Conservation (phyloP, 2,329 filamentous ascomycete species). For the Xylariaceae sp. region DNA sequence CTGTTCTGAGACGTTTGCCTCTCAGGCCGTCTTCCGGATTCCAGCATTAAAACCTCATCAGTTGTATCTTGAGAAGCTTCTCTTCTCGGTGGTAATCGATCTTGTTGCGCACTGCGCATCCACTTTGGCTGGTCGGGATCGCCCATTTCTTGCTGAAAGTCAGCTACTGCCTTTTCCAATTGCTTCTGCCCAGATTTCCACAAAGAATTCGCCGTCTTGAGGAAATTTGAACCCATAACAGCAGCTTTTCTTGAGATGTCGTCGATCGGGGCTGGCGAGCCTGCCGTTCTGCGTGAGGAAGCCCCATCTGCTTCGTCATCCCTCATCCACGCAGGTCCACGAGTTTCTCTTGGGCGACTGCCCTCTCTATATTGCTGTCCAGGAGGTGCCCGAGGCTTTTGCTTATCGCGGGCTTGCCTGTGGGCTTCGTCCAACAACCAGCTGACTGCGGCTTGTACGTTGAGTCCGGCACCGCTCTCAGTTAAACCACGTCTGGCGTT, state of each 20-base stretch:
- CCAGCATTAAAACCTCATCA: slow-evolving; percentile 74
- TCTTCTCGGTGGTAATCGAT: slow-evolving; percentile 34
- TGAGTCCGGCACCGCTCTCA: slow-evolving; percentile 70
- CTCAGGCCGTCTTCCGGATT: slow-evolving; percentile 57
- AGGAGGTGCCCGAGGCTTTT: slow-evolving; percentile 46
- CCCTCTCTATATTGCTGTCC: slow-evolving; percentile 37
- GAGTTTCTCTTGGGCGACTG: slow-evolving; percentile 34
- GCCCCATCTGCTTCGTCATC: slow-evolving; percentile 42
- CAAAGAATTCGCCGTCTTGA: slow-evolving; percentile 90
- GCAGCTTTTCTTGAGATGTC: slow-evolving; percentile 78
- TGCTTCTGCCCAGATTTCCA: slow-evolving; percentile 96
- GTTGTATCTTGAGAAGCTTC: slow-evolving; percentile 44
- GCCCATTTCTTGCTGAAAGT: slow-evolving; percentile 66
- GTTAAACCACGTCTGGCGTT: slow-evolving; percentile 75
- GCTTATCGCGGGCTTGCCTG: slow-evolving; percentile 69
- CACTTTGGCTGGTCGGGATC: slow-evolving; percentile 85
- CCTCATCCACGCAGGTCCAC: slow-evolving; percentile 57
- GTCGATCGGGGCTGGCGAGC: slow-evolving; percentile 53
- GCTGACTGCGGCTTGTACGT: slow-evolving; percentile 81
- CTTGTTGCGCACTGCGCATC: slow-evolving; percentile 72
- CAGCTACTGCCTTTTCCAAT: slow-evolving; percentile 84
- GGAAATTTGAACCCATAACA: slow-evolving; percentile 72
- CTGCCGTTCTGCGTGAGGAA: slow-evolving; percentile 47
- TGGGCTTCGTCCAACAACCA: slow-evolving; percentile 92
- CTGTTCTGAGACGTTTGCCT: slow-evolving; percentile 31